Conservation (phyloP, 179 eudicot genomes). For the Beta lomatogona region DNA sequence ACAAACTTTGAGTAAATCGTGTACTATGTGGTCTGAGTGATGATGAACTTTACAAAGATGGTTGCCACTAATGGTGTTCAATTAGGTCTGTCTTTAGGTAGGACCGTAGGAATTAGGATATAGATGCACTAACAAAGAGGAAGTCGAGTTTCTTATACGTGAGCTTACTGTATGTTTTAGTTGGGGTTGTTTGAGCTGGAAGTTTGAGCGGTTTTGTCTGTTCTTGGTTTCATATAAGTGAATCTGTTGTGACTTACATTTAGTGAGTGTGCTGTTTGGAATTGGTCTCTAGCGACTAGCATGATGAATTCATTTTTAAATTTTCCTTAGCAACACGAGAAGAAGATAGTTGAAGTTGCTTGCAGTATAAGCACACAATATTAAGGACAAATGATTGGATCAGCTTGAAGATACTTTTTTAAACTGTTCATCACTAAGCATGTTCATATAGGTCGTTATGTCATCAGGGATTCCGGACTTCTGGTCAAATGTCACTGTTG, state of each 20-base stretch:
- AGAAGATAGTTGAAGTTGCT: not conserved
- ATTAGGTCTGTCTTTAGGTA: not conserved
- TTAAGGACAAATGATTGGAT: not conserved
- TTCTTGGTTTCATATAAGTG: not conserved
- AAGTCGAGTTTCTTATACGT: not conserved
- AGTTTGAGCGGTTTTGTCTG: not conserved
- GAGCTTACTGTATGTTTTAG: not conserved
- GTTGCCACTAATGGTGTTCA: not conserved
- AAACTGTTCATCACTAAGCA: not conserved
- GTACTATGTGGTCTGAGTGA: not conserved
- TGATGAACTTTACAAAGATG: not conserved
- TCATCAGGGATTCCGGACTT: not conserved
- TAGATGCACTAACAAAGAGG: not conserved
- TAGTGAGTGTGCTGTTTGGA: not conserved
- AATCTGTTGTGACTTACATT: not conserved
- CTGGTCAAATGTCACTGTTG: not conserved
- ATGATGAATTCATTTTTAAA: not conserved
- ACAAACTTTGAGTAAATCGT: not conserved
- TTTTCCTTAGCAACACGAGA: not conserved
- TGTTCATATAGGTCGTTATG: not conserved
- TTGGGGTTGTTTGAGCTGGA: slow-evolving; percentile 1
- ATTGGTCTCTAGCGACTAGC: not conserved
- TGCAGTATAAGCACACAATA: not conserved
- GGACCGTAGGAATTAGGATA: not conserved
- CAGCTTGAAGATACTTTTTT: not conserved